Evolutionary conservation across 345 rosid genomes (phyloP).

Genomic region (Populus deltoides): DNA sequence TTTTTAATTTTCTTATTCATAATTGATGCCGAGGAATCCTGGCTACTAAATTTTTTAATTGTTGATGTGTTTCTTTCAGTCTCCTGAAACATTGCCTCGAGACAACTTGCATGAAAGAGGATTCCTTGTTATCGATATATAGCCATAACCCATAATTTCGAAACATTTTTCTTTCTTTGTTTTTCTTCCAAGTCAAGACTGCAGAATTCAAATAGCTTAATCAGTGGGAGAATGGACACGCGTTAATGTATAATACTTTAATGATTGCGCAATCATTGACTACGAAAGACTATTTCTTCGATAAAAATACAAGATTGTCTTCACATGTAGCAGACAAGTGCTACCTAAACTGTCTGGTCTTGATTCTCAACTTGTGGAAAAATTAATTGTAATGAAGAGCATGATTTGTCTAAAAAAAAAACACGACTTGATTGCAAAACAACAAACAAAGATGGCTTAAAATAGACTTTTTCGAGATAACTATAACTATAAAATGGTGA

Average conservation of each 20-base stretch:
- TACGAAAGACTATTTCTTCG: not conserved
- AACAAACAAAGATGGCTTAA: conserved; percentile 24
- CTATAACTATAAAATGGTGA: not conserved
- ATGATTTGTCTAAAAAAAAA: not conserved
- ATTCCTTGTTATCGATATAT: not conserved
- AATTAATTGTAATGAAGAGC: not conserved
- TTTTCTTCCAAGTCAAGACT: conserved; percentile 11
- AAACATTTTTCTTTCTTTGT: not conserved
- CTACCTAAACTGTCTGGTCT: conserved; percentile 27
- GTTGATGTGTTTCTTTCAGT: not conserved
- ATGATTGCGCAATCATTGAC: conserved; percentile 18
- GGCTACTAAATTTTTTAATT: not conserved
- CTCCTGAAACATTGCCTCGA: not conserved
- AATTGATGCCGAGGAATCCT: not conserved
- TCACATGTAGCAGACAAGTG: conserved; percentile 4
- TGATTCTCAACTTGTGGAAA: conserved; percentile 27
- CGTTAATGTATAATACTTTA: not conserved
- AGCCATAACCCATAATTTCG: not conserved
- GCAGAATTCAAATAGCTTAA: conserved; percentile 24
- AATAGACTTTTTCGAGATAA: not conserved
- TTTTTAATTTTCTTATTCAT: too few relatives aligned
- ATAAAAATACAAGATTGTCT: conserved; percentile 14
- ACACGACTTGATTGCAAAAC: conserved; percentile 29
- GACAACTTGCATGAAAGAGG: conserved; percentile 3
- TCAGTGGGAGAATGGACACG: conserved; percentile 13